These are phyloP conservation scores for Zymoseptoria ardabiliae DNA, from an alignment of 2,329 filamentous ascomycete species.

Conservation along the genomic window DNA sequence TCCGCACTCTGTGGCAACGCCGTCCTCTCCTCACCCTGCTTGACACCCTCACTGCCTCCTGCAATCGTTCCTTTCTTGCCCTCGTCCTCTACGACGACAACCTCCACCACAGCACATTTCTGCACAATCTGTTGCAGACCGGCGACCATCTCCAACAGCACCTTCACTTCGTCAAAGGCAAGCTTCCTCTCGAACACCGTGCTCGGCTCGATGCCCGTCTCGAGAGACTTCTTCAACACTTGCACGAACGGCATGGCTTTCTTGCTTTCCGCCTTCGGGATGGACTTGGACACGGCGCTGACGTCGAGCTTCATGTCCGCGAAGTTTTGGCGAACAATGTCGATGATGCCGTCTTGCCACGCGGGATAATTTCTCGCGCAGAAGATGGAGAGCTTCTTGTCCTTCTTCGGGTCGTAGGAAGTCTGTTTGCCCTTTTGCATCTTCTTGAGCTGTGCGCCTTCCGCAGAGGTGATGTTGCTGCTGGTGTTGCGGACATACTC, in stretches of 20 bases:
- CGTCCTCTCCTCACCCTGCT: slow-evolving; percentile 51
- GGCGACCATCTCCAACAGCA: slow-evolving; percentile 68
- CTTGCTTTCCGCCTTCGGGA: slow-evolving; percentile 88
- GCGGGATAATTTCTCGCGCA: slow-evolving; percentile 70
- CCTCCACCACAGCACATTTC: slow-evolving; percentile 59
- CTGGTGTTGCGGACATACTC: slow-evolving; percentile 71
- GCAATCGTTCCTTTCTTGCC: slow-evolving; percentile 57
- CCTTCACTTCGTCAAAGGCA: slow-evolving; percentile 74
- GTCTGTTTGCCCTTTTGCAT: slow-evolving; percentile 85
- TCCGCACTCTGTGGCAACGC: slow-evolving; percentile 57
- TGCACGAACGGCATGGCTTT: slow-evolving; percentile 98
- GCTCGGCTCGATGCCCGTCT: slow-evolving; percentile 54
- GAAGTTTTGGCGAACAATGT: slow-evolving; percentile 66
- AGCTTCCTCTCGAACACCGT: slow-evolving; percentile 77
- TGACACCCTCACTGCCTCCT: slow-evolving; percentile 42
- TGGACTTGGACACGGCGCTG: slow-evolving; percentile 69
- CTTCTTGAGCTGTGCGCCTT: slow-evolving; percentile 77
- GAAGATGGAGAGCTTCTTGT: slow-evolving; percentile 86
- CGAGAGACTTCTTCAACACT: slow-evolving; percentile 71
- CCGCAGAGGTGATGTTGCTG: slow-evolving; percentile 77
- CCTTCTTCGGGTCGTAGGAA: slow-evolving; percentile 79
- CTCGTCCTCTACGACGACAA: slow-evolving; percentile 64
- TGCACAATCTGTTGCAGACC: slow-evolving; percentile 70
- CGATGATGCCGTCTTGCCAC: slow-evolving; percentile 89
- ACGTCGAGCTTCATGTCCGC: slow-evolving; percentile 62